Conservation (phyloP, 768 basidiomycete species). For the Lactifluus pinguis region DNA sequence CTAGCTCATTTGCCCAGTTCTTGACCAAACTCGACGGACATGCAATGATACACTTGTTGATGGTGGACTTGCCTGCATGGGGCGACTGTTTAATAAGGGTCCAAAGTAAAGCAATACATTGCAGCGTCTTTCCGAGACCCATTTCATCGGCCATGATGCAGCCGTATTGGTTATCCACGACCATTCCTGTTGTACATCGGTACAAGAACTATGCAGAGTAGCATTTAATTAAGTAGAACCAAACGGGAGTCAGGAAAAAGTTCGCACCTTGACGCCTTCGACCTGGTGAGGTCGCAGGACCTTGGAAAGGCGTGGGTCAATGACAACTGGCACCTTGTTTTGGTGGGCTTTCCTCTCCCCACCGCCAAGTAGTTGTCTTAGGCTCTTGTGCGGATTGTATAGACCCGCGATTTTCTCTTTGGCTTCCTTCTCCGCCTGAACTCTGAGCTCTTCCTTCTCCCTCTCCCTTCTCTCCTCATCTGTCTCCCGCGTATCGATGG, state of each 20-base stretch:
- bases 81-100: conserved; percentile 94
- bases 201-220: conserved; percentile 72
- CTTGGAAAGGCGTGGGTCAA: conserved; percentile 80
- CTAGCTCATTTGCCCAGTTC: conserved; percentile 97
- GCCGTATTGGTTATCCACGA: conserved; percentile 82
- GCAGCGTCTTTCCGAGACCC: conserved; percentile 95
- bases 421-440: conserved; percentile 53
- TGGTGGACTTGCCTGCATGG: conserved; percentile 71
- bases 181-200: conserved; percentile 87
- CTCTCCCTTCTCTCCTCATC: conserved; percentile 74
- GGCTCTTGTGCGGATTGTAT: conserved; percentile 88
- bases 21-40: conserved; percentile 95
- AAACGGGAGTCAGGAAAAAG: neutral
- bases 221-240: neutral
- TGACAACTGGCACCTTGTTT: conserved; percentile 90
- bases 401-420: conserved; percentile 61
- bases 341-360: conserved; percentile 54
- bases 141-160: conserved; percentile 99
- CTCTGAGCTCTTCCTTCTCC: conserved; percentile 63
- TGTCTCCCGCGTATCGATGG: conserved; percentile 85
- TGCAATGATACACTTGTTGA: conserved; percentile 96
- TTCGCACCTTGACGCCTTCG: conserved; percentile 86
- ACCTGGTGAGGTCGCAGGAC: conserved; percentile 96
- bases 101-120: conserved; percentile 94
- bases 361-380: conserved; percentile 70